Evolutionary conservation across 768 basidiomycete genomes (phyloP), one percentile per base, ranked within the genome.

Genomic region (Hortiboletus campestris): DNA sequence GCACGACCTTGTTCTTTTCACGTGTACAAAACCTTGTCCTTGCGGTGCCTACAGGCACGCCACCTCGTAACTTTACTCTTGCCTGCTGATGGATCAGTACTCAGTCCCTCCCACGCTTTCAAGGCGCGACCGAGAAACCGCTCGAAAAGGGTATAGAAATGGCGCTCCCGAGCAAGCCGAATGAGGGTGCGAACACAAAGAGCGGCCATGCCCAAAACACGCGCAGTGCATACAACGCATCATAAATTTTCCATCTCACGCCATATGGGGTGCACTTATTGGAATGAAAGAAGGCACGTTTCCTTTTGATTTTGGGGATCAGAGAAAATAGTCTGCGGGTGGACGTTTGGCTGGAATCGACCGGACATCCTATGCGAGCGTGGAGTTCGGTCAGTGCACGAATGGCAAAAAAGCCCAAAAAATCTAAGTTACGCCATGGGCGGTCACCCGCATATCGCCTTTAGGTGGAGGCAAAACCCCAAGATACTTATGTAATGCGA

Each of bases 321-420:
- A 92, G 46, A 94, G 74, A 72, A 94, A 94, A 66, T 94, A 94
- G 71, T 93, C 91, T 40, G 91, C 88, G 19, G 90, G 89, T 20
- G 91, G 90, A 4, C 90, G 81, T 75, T 91, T 91, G 31, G 88
- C 84, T 28, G 89, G 90, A 67, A 90, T 84, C 29, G 89, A 89
- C 56, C 83, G 81, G 34, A 91, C 84, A 59, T 93, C 92, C 89
- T 94, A 64, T 12, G 41, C 6, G 42, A 42, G 34, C 41, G 51
- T 32, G 44, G 39, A 4, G 49, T 60, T 19, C 19, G 25, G 28
- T 19, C 34, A 8, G 49, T 19, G 16, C n/a, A 11, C 29, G 29
- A 42, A 49, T 22, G 17, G 19, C n/a, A 58, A 40, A 48, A 40
- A 39, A 51, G 14, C 25, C 32, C 2, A n/a, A 34, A 59, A 52